Evolutionary conservation across 192 early-diverging fungal species (phyloP).

Genomic region (Coemansia sp.): DNA sequence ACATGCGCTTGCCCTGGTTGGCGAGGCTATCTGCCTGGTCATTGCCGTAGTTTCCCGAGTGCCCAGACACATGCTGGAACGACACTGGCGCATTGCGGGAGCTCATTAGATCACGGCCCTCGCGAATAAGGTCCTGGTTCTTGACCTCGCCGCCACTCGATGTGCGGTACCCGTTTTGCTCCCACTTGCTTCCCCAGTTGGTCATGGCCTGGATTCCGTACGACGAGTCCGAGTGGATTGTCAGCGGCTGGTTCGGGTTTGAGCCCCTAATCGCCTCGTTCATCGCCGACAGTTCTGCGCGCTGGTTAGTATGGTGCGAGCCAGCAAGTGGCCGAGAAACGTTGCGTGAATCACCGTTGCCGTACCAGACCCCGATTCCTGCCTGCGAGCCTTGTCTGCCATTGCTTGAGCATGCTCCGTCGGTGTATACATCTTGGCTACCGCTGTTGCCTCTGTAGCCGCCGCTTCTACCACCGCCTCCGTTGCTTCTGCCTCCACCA

Average conservation of each 20-base stretch:
- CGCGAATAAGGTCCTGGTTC: slow-evolving; percentile 20
- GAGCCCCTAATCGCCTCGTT: slow-evolving; percentile 9
- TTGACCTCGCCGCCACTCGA: not conserved
- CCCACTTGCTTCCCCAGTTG: slow-evolving; percentile 21
- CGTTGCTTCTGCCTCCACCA: not conserved
- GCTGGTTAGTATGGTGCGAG: slow-evolving; percentile 24
- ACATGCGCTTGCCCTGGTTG: not conserved
- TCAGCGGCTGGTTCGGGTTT: slow-evolving; percentile 4
- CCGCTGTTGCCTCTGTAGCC: not conserved
- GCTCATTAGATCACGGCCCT: not conserved
- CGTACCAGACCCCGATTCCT: slow-evolving; percentile 59
- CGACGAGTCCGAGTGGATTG: slow-evolving; percentile 21
- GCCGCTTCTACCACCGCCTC: no score
- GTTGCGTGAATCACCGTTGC: slow-evolving; percentile 51
- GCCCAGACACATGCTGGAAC: slow-evolving; percentile 6
- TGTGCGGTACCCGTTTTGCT: slow-evolving; percentile 16
- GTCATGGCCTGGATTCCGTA: slow-evolving; percentile 28
- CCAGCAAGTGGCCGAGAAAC: slow-evolving; percentile 38
- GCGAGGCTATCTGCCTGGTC: slow-evolving; percentile 11
- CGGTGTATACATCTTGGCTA: slow-evolving; percentile 48
- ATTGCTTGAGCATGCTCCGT: slow-evolving; percentile 56
- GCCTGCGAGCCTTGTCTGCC: slow-evolving; percentile 46
- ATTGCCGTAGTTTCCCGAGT: slow-evolving; percentile 6
- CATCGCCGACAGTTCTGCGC: slow-evolving; percentile 32
- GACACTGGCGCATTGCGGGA: slow-evolving; percentile 1